Evolutionary conservation across 176 grass and related monocot species (phyloP).

Genomic region (Lolium multiflorum): DNA sequence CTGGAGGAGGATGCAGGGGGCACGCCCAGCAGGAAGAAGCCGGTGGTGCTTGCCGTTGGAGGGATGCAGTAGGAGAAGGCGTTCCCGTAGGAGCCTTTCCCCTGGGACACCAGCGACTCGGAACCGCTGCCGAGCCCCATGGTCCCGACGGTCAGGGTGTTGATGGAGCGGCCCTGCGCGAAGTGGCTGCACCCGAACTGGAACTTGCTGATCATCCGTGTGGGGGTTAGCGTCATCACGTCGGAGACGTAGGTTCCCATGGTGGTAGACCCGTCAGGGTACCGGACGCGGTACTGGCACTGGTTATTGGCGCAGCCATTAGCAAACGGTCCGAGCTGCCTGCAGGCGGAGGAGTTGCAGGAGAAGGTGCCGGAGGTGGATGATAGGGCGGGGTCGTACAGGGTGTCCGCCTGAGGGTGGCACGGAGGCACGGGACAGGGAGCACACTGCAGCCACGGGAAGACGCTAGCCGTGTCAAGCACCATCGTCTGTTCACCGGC

Average conservation of each 20-base stretch:
- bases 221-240: not conserved
- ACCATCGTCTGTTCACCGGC: not conserved
- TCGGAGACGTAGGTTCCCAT: conserved; percentile 19
- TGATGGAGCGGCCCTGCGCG: not conserved
- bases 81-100: not conserved
- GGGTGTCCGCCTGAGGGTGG: not conserved
- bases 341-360: not conserved
- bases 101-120: conserved; percentile 31
- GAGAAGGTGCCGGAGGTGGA: not conserved
- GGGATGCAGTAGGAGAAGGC: conserved; percentile 36
- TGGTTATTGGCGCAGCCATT: conserved; percentile 19
- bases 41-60: not conserved
- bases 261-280: not conserved
- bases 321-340: not conserved
- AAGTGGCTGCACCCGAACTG: conserved; percentile 27
- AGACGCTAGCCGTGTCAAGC: not conserved
- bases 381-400: conserved; percentile 10
- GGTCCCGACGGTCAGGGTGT: not conserved
- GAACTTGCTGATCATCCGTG: not conserved
- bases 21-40: conserved; percentile 20
- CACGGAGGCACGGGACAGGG: not conserved
- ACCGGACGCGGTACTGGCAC: conserved; percentile 35
- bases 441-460: conserved; percentile 28
- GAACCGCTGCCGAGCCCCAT: conserved; percentile 14
- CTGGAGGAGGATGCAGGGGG: not conserved